Percentiles rank a stretch among this genome's conserved stretches.
phyloP scores from a whole-genome alignment of 805 yeast genomes.

The Metschnikowia amazonensis region DNA sequence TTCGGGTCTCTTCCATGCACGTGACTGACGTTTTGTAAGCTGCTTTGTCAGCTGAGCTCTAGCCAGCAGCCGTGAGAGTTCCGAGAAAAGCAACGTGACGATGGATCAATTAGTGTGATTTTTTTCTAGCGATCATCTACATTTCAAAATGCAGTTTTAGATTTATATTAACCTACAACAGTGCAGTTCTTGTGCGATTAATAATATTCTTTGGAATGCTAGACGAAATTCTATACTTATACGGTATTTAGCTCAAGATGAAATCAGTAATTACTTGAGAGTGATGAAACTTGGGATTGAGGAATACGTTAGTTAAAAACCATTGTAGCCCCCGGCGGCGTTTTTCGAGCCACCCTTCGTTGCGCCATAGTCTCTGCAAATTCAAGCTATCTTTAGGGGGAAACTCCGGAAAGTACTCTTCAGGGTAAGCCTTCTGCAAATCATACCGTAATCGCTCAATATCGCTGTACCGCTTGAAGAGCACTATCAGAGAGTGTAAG shows the following conservation, averaged over 20 bases:
- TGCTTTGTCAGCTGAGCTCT: background rate
- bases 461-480: slow-evolving; percentile 64
- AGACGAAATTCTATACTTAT: background rate
- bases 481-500: slow-evolving; percentile 37
- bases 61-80: background rate
- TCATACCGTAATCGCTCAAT: slow-evolving; percentile 46
- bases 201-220: background rate
- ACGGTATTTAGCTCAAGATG: slow-evolving; percentile 19
- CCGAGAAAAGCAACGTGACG: background rate
- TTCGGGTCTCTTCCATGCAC: background rate
- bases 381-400: slow-evolving; percentile 51
- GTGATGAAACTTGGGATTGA: slow-evolving; percentile 45
- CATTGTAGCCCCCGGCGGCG: slow-evolving; percentile 57
- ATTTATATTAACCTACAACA: no score
- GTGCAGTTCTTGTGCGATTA: background rate
- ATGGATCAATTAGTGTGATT: no score
- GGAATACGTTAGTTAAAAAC: slow-evolving; percentile 52
- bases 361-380: slow-evolving; percentile 34
- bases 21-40: background rate
- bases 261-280: slow-evolving; percentile 39
- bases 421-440: slow-evolving; percentile 37
- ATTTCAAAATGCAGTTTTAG: no score
- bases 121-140: no score
- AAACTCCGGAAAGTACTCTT: slow-evolving; percentile 41
- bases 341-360: slow-evolving; percentile 47